These are phyloP conservation scores for Lasiodiplodia hormozganensis DNA, from an alignment of 2,329 filamentous ascomycete species.

Conservation along the genomic window DNA sequence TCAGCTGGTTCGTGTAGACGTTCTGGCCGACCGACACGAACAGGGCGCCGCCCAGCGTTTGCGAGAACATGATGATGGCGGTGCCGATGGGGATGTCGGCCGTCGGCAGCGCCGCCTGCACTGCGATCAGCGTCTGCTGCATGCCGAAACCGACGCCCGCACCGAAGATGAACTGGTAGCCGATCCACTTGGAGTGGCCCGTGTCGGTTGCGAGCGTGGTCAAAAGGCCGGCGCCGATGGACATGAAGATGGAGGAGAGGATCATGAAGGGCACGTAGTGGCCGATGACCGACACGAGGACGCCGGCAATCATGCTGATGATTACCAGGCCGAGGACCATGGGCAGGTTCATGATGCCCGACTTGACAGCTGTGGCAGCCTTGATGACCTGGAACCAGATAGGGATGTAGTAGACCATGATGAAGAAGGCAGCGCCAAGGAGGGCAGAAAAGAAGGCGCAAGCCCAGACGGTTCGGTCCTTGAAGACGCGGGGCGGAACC, in stretches of 20 bases:
- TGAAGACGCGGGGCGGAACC: constrained; percentile 46
- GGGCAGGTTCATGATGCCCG: constrained; percentile 57
- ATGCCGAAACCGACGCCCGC: constrained; percentile 56
- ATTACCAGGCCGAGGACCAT: constrained; percentile 55
- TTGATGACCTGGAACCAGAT: constrained; percentile 61
- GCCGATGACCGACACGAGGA: constrained; percentile 49
- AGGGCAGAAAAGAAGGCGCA: constrained; percentile 49
- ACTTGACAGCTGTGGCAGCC: constrained; percentile 52
- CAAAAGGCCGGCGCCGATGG: constrained; percentile 55
- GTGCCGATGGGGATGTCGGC: constrained; percentile 56
- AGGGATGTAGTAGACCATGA: constrained; percentile 53
- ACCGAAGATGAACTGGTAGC: constrained; percentile 49
- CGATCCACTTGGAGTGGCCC: constrained; percentile 46
- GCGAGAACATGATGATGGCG: constrained; percentile 56
- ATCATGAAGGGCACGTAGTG: constrained; percentile 61
- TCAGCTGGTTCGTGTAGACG: constrained; percentile 58
- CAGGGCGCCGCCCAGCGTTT: constrained; percentile 56
- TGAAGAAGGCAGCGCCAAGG: constrained; percentile 53
- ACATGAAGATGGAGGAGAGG: constrained; percentile 49
- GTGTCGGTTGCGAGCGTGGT: constrained; percentile 51
- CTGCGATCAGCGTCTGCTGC: constrained; percentile 56
- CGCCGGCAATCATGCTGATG: constrained; percentile 49
- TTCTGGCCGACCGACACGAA: constrained; percentile 59
- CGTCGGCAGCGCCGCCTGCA: constrained; percentile 52
- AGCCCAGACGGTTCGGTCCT: constrained; percentile 54